Evolutionary conservation across 2,329 filamentous ascomycete genomes (phyloP).

Genomic region (Metarhizium rileyi): DNA sequence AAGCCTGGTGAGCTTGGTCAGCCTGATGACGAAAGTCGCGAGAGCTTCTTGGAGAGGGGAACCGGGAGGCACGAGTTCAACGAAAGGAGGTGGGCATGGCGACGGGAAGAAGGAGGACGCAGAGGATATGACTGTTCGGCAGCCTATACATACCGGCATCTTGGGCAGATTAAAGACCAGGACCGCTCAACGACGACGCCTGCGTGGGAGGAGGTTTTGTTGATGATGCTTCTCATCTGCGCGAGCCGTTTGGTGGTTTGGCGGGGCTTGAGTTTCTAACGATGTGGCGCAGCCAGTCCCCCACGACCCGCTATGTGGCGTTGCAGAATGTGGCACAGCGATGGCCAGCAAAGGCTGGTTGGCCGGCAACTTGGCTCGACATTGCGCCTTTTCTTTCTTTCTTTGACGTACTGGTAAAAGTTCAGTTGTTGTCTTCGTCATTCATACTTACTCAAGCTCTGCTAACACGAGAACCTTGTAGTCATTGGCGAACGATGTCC

Average conservation of each 20-base stretch:
- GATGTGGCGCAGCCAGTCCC: too few relatives aligned
- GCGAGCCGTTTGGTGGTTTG: not conserved
- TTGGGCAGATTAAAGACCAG: slow-evolving; percentile 22
- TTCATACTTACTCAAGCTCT: too few relatives aligned
- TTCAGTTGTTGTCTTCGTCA: too few relatives aligned
- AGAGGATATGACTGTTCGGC: slow-evolving; percentile 7
- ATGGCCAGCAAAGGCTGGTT: too few relatives aligned
- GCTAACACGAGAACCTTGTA: too few relatives aligned
- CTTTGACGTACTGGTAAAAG: too few relatives aligned
- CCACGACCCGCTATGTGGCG: too few relatives aligned
- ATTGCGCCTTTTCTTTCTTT: too few relatives aligned
- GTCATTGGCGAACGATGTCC: too few relatives aligned
- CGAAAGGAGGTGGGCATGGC: not conserved
- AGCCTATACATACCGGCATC: slow-evolving; percentile 34
- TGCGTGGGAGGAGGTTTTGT: slow-evolving; percentile 5
- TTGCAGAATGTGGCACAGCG: too few relatives aligned
- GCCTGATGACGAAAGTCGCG: slow-evolving; percentile 1
- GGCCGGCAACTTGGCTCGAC: too few relatives aligned
- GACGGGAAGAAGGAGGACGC: not conserved
- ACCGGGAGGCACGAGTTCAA: not conserved
- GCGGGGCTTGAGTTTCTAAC: not conserved
- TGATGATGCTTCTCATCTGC: not conserved
- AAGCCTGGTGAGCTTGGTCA: slow-evolving; percentile 52
- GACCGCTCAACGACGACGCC: slow-evolving; percentile 14
- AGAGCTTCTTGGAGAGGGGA: not conserved